Evolutionary conservation across 805 yeast genomes (phyloP).

Genomic region (Hyphopichia homilentoma): DNA sequence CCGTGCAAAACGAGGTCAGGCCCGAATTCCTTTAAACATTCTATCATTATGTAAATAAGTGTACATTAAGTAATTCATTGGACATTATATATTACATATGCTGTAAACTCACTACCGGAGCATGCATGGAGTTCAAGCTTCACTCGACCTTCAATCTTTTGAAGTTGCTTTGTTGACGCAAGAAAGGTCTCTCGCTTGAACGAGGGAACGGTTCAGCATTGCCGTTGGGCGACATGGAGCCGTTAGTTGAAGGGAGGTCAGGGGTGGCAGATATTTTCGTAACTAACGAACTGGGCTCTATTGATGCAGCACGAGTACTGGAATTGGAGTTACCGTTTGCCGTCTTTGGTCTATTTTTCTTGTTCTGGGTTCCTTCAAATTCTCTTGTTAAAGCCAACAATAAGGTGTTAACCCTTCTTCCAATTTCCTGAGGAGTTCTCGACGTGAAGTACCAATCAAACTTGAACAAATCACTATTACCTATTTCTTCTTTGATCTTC

Average conservation of each 20-base stretch:
- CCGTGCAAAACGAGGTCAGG: constrained; percentile 46
- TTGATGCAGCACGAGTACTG: constrained; percentile 33
- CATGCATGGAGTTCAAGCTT: neutral
- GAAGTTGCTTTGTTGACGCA: too few relatives aligned
- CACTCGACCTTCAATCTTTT: neutral
- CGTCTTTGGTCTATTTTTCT: constrained; percentile 37
- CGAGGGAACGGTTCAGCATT: too few relatives aligned
- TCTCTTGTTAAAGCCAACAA: constrained; percentile 68
- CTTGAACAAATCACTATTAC: constrained; percentile 54
- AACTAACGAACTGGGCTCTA: constrained; percentile 34
- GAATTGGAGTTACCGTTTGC: constrained; percentile 13
- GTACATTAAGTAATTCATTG: neutral
- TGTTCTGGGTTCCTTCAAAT: constrained; percentile 56
- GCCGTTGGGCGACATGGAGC: too few relatives aligned
- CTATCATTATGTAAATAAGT: constrained; percentile 1
- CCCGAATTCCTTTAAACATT: constrained; percentile 23
- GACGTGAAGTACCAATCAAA: constrained; percentile 75
- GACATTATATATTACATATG: neutral
- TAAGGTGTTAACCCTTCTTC: constrained; percentile 65
- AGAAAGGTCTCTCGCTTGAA: too few relatives aligned
- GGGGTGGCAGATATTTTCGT: too few relatives aligned
- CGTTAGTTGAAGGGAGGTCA: too few relatives aligned
- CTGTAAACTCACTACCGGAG: neutral
- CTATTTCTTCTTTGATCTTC: constrained; percentile 61
- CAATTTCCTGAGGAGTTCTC: constrained; percentile 67